Conservation (phyloP, 352 stramenopile genomes). For the Nothophytophthora sp. region DNA sequence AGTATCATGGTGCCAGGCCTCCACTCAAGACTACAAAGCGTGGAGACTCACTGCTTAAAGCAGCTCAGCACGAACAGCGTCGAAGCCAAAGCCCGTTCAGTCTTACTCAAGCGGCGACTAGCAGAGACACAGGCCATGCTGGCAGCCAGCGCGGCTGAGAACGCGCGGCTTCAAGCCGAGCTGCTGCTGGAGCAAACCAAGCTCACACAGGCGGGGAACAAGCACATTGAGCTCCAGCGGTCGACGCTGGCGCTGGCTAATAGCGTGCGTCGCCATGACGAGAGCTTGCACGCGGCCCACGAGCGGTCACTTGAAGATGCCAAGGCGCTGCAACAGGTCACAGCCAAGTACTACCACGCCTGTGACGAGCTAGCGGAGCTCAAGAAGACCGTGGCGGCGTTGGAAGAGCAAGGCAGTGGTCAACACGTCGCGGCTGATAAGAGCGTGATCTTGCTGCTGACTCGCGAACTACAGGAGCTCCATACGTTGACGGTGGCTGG, state of each 20-base stretch:
- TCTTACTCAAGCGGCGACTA: constrained; percentile 47
- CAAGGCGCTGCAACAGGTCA: constrained; percentile 48
- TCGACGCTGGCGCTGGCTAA: constrained; percentile 62
- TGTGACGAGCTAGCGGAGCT: constrained; percentile 76
- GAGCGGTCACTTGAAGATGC: constrained; percentile 57
- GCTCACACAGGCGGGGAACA: constrained; percentile 26
- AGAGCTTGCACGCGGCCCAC: constrained; percentile 62
- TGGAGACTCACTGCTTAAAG: constrained; percentile 65
- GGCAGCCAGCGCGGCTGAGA: constrained; percentile 49
- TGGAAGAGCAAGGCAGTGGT: constrained; percentile 74
- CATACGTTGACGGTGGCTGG: constrained; percentile 9
- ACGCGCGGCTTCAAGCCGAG: constrained; percentile 29
- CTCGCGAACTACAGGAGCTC: constrained; percentile 57
- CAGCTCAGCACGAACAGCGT: constrained; percentile 49
- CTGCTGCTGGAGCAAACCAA: constrained; percentile 30
- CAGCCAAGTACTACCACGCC: constrained; percentile 63
- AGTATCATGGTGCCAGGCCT: constrained; percentile 51
- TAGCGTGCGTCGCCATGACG: constrained; percentile 75
- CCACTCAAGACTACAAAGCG: constrained; percentile 50
- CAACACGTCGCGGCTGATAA: constrained; percentile 68
- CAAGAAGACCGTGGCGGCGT: constrained; percentile 57
- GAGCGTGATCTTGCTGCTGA: constrained; percentile 62
- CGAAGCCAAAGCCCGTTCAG: constrained; percentile 35
- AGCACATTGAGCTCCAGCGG: constrained; percentile 40
- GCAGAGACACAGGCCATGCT: constrained; percentile 57